Conservation (phyloP, 805 yeast species). For the Wickerhamomyces tratensis region DNA sequence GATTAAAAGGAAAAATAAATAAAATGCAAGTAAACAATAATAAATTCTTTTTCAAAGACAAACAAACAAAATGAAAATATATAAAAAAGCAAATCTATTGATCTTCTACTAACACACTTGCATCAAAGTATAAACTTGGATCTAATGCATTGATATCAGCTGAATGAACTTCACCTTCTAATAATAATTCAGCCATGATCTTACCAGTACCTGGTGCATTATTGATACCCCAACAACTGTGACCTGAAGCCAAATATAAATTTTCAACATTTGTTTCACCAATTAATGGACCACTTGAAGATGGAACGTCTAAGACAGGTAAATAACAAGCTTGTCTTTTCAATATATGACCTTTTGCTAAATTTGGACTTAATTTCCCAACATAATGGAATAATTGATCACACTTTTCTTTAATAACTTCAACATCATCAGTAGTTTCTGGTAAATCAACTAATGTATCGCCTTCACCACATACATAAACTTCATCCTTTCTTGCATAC, state of each 20-base stretch:
- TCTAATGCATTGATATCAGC: slow-evolving; percentile 79
- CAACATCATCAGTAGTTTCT: slow-evolving; percentile 89
- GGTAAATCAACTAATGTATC: slow-evolving; percentile 87
- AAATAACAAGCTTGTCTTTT: slow-evolving; percentile 91
- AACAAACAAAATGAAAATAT: neutral
- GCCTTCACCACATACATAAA: slow-evolving; percentile 96
- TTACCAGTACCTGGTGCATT: slow-evolving; percentile 98
- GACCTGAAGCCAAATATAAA: slow-evolving; percentile 80
- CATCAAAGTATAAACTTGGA: slow-evolving; percentile 83
- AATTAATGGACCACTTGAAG: slow-evolving; percentile 85
- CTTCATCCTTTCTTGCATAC: slow-evolving; percentile 92
- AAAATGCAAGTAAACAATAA: neutral
- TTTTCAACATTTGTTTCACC: slow-evolving; percentile 87
- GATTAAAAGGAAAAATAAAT: no score
- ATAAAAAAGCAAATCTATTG: neutral
- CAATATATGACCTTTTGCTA: slow-evolving; percentile 65
- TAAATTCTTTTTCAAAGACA: no score
- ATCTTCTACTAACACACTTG: slow-evolving; percentile 27
- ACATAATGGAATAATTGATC: slow-evolving; percentile 80
- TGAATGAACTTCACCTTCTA: slow-evolving; percentile 73
- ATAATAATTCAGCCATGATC: slow-evolving; percentile 73
- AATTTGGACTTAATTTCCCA: slow-evolving; percentile 59
- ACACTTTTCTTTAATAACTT: slow-evolving; percentile 78
- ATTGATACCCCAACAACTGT: slow-evolving; percentile 98
- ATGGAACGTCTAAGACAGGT: slow-evolving; percentile 90